Evolutionary conservation across 176 grass and related monocot genomes (phyloP), one percentile per base, ranked within the genome.

Genomic region (Aegilops bicornis): DNA sequence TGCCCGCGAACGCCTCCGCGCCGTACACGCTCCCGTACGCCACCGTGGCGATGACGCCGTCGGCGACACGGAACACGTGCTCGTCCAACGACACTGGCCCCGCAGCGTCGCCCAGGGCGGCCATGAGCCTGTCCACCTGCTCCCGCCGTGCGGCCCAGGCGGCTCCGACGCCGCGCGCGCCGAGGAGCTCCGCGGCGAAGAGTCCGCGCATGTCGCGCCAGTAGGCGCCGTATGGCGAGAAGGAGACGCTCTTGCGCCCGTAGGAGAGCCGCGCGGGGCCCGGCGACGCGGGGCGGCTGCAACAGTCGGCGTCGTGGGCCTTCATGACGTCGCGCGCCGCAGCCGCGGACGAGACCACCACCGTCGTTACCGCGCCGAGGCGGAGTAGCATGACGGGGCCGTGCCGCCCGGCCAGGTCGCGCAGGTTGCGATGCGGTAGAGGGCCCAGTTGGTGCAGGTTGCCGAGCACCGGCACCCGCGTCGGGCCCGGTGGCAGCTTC

Each of bases 131-230:
- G 0, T 65, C 56, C 32, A 84, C 76, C 76, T 90, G 77, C 4
- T 88, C 69, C 15, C 70, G 83, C 4, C 87, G 67, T 0, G 83
- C 66, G 24, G 24, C 23, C 42, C 42, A 45, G 42, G 42, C 42
- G 11, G 42, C 42, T 45, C 42, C 11, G 11, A 45, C 11, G 42
- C 3, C 37, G 10, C 89, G 91, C 77, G 8, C 2, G 83, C 87
- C 88, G 3, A 94, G 76, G 9, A 97, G 40, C 67, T 97, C 87
- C 4, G 78, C 23, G 10, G 77, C 56, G 80, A 87, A 79, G 54
- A 94, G 56, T 83, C 84, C 90, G 27, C 94, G 85, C 84, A 87
- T 60, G 52, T 88, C 58, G 70, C 91, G 87, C 89, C 91, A 87
- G 54, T 88, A 79, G 5, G 60, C 69, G 56, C 80, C 63, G 76